Evolutionary conservation across 805 yeast genomes (phyloP), one percentile per base, ranked within the genome.

Genomic region (Hagleromyces aurorensis): DNA sequence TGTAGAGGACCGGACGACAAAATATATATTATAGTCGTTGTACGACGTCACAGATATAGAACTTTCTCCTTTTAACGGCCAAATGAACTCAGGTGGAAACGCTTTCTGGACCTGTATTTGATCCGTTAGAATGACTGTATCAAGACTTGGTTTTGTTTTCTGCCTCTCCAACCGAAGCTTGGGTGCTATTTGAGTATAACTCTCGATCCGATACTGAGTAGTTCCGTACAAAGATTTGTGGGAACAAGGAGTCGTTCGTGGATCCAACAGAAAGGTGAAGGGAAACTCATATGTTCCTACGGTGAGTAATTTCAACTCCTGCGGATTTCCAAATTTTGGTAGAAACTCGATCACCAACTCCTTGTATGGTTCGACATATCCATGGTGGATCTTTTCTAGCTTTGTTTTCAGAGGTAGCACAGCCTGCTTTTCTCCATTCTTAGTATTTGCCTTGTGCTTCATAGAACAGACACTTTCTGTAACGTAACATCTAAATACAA

Each of bases 161-260:
- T n/a, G 16, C 21, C 11, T 11, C 19, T 23, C 22, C 30, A 9
- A 30, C 19, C 22, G 12, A 16, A 18, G 6, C 30, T 6, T 8
- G 13, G 30, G 14, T 13, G 24, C 19, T n/a, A 37, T 25, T 13
- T 30, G 24, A 5, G 34, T 33, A 5, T 21, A 23, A 21, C 43
- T 38, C 20, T 41, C 46, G 13, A 41, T 19, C 14, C 46, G 22
- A 24, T 39, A 41, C n/a, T 24, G 26, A 7, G 43, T 39, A 18
- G 25, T 36, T 2, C 46, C 46, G 13, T 32, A 37, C 13, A 30
- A 29, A 13, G 43, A 27, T 13, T 28, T 22, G 9, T 29, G 24
- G 19, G 33, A 30, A 2, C 41, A 21, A 5, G 45, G 45, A 20
- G 39, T 34, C 12, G 28, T 33, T 16, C 32, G 25, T 2, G 36